Base-by-base conservation (phyloP, 2,329 filamentous ascomycete genomes). In the Ceratocystis huliohia region DNA sequence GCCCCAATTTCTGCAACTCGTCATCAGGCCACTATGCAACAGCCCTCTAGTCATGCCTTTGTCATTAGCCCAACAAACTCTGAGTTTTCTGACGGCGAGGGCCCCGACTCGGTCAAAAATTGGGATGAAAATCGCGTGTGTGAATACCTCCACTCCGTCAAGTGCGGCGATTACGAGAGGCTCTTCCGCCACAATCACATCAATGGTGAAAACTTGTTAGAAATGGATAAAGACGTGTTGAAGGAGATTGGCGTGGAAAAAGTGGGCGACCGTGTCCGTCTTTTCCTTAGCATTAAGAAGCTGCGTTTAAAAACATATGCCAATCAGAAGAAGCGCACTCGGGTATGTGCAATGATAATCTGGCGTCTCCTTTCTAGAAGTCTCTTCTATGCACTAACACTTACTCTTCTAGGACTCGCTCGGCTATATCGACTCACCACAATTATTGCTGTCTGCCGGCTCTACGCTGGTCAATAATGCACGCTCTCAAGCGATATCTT, bases 211-310 rank as follows among this genome's bases (percentile, higher is more conserved):
- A 96, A 96, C 74, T 80, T 99, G 57, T 82, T 99, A 71, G 94
- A 99, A 77, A 93, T 96, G 81, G 94, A 99, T 76, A 95, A 96
- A 79, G 88, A 91, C 66, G 91, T 96, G 50, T 81, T 99, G 69
- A 95, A 96, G 76, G 94, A 99, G 75, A 96, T 99, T 85, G 94
- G 94, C 56, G 93, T 99, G 71, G 95, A 96, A 71, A 99, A 97
- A 77, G 89, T 99, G 70, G 94, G 94, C 70, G 94, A 99, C 75
- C 87, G 94, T 65, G 93, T 99, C 45, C 89, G 93, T 69, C 87
- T 99, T 69, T 92, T 91, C 72, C 82, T 92, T 69, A 87, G 87
- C 70, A 91, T 93, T 73, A 93, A 93, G 78, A 89, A 91, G 75
- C 79, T 94, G 66, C 81, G 89, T 70, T 91, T 87, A 66, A 89